Evolutionary conservation across 2,329 filamentous ascomycete species (phyloP).

Genomic region (Fusarium chaquense): DNA sequence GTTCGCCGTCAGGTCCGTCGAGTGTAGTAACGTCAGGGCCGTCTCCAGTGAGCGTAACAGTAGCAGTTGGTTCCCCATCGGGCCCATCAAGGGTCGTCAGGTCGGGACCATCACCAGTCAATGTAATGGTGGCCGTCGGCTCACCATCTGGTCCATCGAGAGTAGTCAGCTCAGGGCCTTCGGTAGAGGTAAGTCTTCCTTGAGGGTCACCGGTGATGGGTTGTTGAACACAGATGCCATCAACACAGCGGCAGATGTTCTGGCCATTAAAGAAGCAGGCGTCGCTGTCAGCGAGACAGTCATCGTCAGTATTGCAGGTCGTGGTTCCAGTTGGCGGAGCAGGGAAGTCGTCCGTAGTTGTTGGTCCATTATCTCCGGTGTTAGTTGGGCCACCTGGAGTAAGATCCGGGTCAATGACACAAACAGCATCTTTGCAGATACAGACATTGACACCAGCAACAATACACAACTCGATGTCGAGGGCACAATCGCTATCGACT

Average conservation of each 20-base stretch:
- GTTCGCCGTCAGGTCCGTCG: neutral
- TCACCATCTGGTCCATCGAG: neutral
- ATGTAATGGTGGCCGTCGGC: neutral
- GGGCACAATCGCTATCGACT: slow-evolving; percentile 12
- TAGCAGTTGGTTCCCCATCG: neutral
- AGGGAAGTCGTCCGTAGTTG: neutral
- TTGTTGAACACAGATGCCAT: slow-evolving; percentile 17
- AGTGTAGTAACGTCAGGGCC: neutral
- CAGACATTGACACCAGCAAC: slow-evolving; percentile 6
- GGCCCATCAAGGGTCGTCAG: neutral
- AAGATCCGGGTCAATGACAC: neutral
- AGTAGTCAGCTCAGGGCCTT: neutral
- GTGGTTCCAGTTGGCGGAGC: neutral
- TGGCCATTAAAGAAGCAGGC: slow-evolving; percentile 3
- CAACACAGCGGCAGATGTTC: slow-evolving; percentile 19
- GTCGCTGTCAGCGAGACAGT: slow-evolving; percentile 13
- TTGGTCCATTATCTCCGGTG: neutral
- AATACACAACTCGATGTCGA: slow-evolving; percentile 10
- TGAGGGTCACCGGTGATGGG: neutral
- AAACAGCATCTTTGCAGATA: slow-evolving; percentile 6
- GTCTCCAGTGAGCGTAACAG: neutral
- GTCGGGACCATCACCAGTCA: neutral
- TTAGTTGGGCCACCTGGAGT: neutral
- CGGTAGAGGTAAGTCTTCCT: neutral
- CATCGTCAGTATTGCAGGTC: slow-evolving; percentile 1